These are phyloP conservation scores for Polymyxa betae DNA, from an alignment of 208 protist genomes.

Conservation along the genomic window DNA sequence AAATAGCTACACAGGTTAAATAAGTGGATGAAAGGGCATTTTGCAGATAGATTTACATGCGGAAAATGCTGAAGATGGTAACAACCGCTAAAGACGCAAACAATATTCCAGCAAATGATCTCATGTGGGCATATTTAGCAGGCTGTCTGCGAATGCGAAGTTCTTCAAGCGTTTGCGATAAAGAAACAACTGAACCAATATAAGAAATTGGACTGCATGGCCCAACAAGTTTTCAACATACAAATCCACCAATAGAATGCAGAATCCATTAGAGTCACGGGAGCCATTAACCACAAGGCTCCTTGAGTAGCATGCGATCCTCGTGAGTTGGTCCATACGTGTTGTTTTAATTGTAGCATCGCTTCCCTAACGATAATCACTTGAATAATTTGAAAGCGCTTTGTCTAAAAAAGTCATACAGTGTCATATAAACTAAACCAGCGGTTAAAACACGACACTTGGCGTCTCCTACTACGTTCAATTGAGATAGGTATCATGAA, in stretches of 20 bases:
- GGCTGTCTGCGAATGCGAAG: neutral
- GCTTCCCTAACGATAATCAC: neutral
- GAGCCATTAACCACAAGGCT: neutral
- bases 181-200: neutral
- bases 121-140: constrained; percentile 9
- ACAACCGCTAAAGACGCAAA: neutral
- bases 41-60: constrained; percentile 3
- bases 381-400: neutral
- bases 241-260: constrained; percentile 52
- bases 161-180: neutral
- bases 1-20: constrained; percentile 27
- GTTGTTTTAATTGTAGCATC: neutral
- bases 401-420: neutral
- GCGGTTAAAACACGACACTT: neutral
- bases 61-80: neutral
- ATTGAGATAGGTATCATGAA: neutral
- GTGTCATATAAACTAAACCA: neutral
- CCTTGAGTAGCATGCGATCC: neutral
- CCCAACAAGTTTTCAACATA: neutral
- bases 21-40: neutral
- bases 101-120: constrained; percentile 32
- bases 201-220: neutral
- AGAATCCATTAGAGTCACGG: constrained; percentile 5
- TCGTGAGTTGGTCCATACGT: neutral
- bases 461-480: neutral